Conservation (phyloP, 1,284 basidiomycete genomes). For the Apiotrichum gamsii region DNA sequence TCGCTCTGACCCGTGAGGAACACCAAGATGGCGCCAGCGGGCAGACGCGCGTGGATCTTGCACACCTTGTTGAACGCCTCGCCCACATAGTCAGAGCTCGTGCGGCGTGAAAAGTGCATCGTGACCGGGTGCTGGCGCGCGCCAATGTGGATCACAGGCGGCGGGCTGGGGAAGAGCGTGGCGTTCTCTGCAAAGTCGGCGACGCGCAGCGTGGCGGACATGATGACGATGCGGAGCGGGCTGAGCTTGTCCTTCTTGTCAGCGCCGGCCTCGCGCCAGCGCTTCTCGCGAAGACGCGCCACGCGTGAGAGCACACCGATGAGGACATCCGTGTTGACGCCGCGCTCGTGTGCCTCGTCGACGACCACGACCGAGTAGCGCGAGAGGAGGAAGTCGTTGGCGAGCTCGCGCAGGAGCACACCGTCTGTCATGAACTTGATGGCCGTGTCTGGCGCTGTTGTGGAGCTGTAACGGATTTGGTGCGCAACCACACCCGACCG, state of each 20-base stretch:
- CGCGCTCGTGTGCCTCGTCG: slow-evolving; percentile 97
- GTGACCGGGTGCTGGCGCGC: slow-evolving; percentile 95
- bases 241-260: slow-evolving; percentile 61
- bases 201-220: slow-evolving; percentile 96
- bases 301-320: slow-evolving; percentile 93
- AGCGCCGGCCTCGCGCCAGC: slow-evolving; percentile 70
- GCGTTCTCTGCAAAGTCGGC: slow-evolving; percentile 87
- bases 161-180: slow-evolving; percentile 71
- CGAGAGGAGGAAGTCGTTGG: slow-evolving; percentile 78
- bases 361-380: slow-evolving; percentile 93
- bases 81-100: slow-evolving; percentile 76
- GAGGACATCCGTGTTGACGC: slow-evolving; percentile 96
- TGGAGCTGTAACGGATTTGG: slow-evolving; percentile 95
- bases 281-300: slow-evolving; percentile 74
- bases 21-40: slow-evolving; percentile 64
- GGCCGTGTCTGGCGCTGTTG: slow-evolving; percentile 75
- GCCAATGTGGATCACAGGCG: slow-evolving; percentile 82
- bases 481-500: slow-evolving; percentile 74
- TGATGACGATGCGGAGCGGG: slow-evolving; percentile 88
- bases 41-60: slow-evolving; percentile 68
- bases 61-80: slow-evolving; percentile 85
- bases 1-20: slow-evolving; percentile 75
- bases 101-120: slow-evolving; percentile 84
- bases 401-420: slow-evolving; percentile 86
- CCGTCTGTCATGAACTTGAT: slow-evolving; percentile 99